Base-by-base conservation (phyloP, 164 flowering plant genomes). In the Berberis vulgaris region DNA sequence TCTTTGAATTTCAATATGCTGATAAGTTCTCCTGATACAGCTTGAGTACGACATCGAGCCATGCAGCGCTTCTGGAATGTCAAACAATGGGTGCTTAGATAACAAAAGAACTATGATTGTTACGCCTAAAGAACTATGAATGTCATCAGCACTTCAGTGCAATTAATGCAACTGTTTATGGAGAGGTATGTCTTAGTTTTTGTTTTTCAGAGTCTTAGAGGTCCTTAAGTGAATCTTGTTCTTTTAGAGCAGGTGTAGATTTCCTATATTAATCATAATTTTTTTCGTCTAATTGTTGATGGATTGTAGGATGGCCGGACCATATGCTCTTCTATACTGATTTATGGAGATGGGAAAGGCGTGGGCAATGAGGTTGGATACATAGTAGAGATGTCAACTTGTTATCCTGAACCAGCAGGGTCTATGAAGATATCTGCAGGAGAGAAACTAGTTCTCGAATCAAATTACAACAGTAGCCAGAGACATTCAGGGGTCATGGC, bases 401-500 rank as follows among this genome's bases (percentile, higher is more conserved):
- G 96, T 72, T 89, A 87, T 71, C 98, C 98, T 49, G 47, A 78
- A 57, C 88, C 91, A 6, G 26, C 26, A 26, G 89, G 90, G 9
- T 76, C 94, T 5, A 71, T 84, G 66, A 76, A 77, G 68, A 77
- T 88, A 43, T 49, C 69, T 13, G 71, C 80, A 49, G 87, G 90
- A 13, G 96, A 92, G 76, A 70, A 71, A 7, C 65, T 92, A 60
- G 65, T 74, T 55, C 56, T 92, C 41, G 88, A 79, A 66, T 89
- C 96, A 10, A 84, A 79, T 47, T 92, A 89, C 71, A 83, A 73
- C 67, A 53, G 68, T 57, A 68, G 60, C 26, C 26, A 26, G 54
- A 64, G 42, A 42, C 93, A 87, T 67, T 84, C 89, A 0, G 96
- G 98, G 61, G 97, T 92, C 7, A 89, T 92, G 96, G 87, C 86